These are phyloP conservation scores for Uronychia setigera DNA, from an alignment of 73 alveolate species.

Conservation along the genomic window DNA sequence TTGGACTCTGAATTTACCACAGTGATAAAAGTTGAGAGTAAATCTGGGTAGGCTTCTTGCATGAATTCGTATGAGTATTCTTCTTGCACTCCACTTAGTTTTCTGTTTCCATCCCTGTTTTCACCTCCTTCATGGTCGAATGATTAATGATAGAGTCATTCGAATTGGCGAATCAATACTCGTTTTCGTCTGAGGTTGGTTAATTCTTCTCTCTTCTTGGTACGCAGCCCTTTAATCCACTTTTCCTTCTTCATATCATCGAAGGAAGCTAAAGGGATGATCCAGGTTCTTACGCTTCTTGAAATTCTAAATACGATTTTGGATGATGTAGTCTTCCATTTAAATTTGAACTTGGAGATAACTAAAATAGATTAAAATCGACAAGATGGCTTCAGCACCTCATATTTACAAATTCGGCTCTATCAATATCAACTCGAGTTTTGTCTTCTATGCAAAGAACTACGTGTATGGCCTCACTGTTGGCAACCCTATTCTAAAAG, in stretches of 20 bases:
- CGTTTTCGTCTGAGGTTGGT: neutral
- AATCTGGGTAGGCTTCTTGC: neutral
- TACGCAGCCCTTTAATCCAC: neutral
- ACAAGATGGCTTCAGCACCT: neutral
- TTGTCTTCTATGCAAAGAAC: conserved; percentile 60
- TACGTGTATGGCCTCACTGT: conserved; percentile 75
- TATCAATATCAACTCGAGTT: conserved; percentile 25
- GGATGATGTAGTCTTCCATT: neutral
- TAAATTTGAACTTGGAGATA: neutral
- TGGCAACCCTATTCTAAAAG: conserved; percentile 77
- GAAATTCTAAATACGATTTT: neutral
- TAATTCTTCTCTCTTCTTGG: neutral
- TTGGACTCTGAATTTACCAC: neutral
- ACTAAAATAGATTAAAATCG: neutral
- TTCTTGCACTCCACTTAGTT: neutral
- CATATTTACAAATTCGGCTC: conserved; percentile 21
- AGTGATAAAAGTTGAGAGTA: neutral
- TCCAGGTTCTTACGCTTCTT: neutral
- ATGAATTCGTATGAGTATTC: neutral
- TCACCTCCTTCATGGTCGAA: neutral
- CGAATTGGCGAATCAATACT: neutral
- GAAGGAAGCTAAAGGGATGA: neutral
- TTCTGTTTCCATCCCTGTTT: neutral
- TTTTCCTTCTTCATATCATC: neutral
- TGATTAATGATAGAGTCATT: too few species aligned